phyloP scores from a whole-genome alignment of 2,329 filamentous ascomycete species.

The Talaromyces verruculosus region DNA sequence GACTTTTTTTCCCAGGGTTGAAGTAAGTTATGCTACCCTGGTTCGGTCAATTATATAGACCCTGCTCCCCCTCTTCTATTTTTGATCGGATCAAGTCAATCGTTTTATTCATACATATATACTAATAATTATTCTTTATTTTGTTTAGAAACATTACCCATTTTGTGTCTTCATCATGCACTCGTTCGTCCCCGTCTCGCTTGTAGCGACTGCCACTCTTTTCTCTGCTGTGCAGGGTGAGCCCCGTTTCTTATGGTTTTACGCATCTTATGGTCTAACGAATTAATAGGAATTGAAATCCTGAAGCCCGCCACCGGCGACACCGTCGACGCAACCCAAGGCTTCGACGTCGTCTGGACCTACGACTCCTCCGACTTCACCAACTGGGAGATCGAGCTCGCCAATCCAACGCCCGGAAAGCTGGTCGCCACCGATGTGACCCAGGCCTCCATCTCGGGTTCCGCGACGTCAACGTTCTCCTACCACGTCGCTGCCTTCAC shows the following conservation, averaged over 20 bases:
- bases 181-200: conserved; percentile 18
- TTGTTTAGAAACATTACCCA: conserved; percentile 2
- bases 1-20: not conserved
- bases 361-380: conserved; percentile 20
- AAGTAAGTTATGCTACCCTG: conserved; percentile 4
- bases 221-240: conserved; percentile 21
- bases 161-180: conserved; percentile 14
- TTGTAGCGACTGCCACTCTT: conserved; percentile 18
- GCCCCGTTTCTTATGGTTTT: not conserved
- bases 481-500: conserved; percentile 18
- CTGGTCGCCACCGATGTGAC: conserved; percentile 19
- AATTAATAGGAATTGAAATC: conserved; percentile 12
- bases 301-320: conserved; percentile 15
- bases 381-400: conserved; percentile 21
- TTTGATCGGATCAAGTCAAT: not conserved
- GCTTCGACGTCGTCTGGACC: conserved; percentile 21
- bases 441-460: conserved; percentile 1
- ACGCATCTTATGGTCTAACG: not conserved
- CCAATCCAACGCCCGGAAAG: conserved; percentile 10
- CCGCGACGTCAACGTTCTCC: conserved; percentile 12
- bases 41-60: conserved; percentile 8
- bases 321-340: conserved; percentile 17
- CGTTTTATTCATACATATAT: not conserved
- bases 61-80: not conserved
- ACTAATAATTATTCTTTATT: conserved; percentile 14